Base-by-base conservation (phyloP, 2,329 filamentous ascomycete genomes). In the Penicillium sp. region DNA sequence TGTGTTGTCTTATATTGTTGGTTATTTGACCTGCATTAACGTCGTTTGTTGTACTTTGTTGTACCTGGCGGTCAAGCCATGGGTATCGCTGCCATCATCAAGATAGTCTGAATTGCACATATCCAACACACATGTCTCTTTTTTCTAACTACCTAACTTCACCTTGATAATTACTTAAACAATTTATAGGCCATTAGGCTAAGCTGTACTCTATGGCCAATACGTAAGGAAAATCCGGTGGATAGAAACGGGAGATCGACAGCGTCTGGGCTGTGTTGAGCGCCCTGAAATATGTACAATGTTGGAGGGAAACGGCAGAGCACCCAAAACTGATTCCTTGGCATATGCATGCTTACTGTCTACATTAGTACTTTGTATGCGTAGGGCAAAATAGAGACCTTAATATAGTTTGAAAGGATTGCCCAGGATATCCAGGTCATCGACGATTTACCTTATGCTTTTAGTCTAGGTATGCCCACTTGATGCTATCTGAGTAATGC, bases 161-260 rank as follows among this genome's bases (percentile, higher is more conserved):
- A 9, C 13, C 17, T 7, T n/a, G 2, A 10, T 29, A 21, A 9
- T 26, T 29, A 4, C 33, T n/a, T 8, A 13, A 2, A 1, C 13
- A n/a, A 10, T 17, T 12, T 9, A 24, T 15, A 22, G 31, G 13
- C 8, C n/a, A 22, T n/a, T n/a, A 9, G 3, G 6, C 15, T 7
- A 13, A 22, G 13, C 17, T 32, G 17, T 13, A 26, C 12, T 6
- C 17, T 7, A n/a, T 31, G 12, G 5, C 12, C 29, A 26, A 17
- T 32, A 31, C 29, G 21, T 37, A 37, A 37, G 8, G 22, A 21
- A 28, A 31, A 39, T 17, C 34, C 13, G 24, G 17, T n/a, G 21
- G 43, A 37, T 34, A 31, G 15, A 46, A 29, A 40, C 34, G 43
- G 43, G 34, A 46, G 33, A 46, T 40, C 34, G 34, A 39, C 34